These are phyloP conservation scores for Xylaria digitata DNA, from an alignment of 2,329 filamentous ascomycete species.

Conservation along the genomic window DNA sequence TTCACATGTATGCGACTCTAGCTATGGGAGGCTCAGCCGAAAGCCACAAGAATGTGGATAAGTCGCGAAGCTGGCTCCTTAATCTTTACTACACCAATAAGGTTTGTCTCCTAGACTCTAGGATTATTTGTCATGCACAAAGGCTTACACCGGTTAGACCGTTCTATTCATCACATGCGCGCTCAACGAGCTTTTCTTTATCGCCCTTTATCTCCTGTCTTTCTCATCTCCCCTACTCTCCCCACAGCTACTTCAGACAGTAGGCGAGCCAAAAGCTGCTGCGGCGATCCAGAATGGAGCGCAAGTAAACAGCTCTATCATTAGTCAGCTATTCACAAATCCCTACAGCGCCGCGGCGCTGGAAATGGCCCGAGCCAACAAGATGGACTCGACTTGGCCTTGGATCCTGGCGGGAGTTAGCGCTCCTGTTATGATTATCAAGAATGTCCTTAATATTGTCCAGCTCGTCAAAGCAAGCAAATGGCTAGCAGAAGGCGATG, in stretches of 20 bases:
- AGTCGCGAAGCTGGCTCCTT: slow-evolving; percentile 86
- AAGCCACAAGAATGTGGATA: slow-evolving; percentile 94
- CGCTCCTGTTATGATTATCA: slow-evolving; percentile 86
- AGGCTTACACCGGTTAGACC: slow-evolving; percentile 63
- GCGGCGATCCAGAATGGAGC: slow-evolving; percentile 71
- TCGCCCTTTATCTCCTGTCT: slow-evolving; percentile 95
- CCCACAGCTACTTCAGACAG: slow-evolving; percentile 78
- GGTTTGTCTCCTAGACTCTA: slow-evolving; percentile 63
- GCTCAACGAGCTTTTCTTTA: slow-evolving; percentile 97
- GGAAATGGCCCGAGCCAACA: slow-evolving; percentile 93
- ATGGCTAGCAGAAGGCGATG: slow-evolving; percentile 93
- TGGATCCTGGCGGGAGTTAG: slow-evolving; percentile 83
- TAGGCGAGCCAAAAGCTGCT: slow-evolving; percentile 63
- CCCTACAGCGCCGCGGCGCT: slow-evolving; percentile 93
- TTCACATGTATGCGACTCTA: slow-evolving; percentile 98
- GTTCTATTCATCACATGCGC: slow-evolving; percentile 92
- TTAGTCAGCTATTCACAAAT: slow-evolving; percentile 82
- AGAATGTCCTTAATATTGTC: slow-evolving; percentile 94
- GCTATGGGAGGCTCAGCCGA: slow-evolving; percentile 83
- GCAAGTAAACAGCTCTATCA: slow-evolving; percentile 75
- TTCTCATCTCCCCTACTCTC: slow-evolving; percentile 93
- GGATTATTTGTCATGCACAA: neutral
- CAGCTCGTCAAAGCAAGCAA: slow-evolving; percentile 93
- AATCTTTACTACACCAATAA: slow-evolving; percentile 98
- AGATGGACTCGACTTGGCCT: slow-evolving; percentile 77